These are phyloP conservation scores for Capillidium rhysosporum DNA, from an alignment of 371 early-diverging fungal species.

Conservation along the genomic window DNA sequence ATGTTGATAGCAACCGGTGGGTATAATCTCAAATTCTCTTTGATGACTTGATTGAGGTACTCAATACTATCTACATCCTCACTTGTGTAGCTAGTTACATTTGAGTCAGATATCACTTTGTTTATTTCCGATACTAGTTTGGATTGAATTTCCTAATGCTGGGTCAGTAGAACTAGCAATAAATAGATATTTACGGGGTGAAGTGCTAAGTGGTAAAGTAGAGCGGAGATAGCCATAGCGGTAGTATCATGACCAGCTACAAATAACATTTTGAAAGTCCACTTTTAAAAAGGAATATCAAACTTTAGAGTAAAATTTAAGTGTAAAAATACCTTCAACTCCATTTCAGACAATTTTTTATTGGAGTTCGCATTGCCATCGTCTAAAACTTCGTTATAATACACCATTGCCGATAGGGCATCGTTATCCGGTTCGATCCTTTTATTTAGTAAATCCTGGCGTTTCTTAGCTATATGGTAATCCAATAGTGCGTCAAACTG, in stretches of 20 bases:
- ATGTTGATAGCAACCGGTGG: slow-evolving; percentile 1
- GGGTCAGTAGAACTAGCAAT: not conserved
- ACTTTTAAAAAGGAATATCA: not conserved
- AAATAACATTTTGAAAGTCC: slow-evolving; percentile 5
- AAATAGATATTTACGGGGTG: not conserved
- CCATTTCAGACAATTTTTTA: not conserved
- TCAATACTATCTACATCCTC: not conserved
- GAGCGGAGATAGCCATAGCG: not conserved
- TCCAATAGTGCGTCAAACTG: slow-evolving; percentile 1
- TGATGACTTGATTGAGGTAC: not conserved
- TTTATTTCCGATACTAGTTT: not conserved
- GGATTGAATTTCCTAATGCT: slow-evolving; percentile 2
- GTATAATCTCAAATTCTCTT: not conserved
- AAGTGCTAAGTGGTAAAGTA: not conserved
- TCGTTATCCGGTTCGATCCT: slow-evolving; percentile 1
- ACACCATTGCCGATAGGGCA: slow-evolving; percentile 1
- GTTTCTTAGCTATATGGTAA: not conserved
- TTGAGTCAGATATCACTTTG: not conserved
- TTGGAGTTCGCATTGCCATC: not conserved
- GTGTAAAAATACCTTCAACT: not conserved
- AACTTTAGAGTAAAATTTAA: not conserved
- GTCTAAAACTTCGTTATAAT: not conserved
- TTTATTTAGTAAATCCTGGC: not conserved
- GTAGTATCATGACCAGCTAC: slow-evolving; percentile 7
- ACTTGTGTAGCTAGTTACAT: not conserved